These are phyloP conservation scores for Coniochaeta sp. DNA, from an alignment of 2,329 filamentous ascomycete species.

Conservation along the genomic window DNA sequence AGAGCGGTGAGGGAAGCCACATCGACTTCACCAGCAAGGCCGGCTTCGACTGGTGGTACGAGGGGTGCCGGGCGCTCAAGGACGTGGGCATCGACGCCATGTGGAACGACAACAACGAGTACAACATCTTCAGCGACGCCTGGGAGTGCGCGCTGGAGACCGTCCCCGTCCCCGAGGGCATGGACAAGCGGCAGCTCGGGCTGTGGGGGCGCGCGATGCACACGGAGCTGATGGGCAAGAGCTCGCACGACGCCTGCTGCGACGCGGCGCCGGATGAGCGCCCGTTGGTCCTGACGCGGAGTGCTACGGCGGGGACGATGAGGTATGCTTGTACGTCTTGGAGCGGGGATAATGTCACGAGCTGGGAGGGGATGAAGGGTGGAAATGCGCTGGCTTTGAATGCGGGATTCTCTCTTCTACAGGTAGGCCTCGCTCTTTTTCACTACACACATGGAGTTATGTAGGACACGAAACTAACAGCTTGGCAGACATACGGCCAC, in stretches of 20 bases:
- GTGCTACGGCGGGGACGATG: conserved; percentile 63
- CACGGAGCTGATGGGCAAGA: conserved; percentile 64
- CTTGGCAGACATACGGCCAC: conserved; percentile 53
- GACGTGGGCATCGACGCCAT: conserved; percentile 62
- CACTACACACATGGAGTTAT: background rate
- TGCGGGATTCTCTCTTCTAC: conserved; percentile 60
- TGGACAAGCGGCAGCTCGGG: conserved; percentile 40
- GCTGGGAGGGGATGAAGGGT: conserved; percentile 66
- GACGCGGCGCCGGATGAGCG: conserved; percentile 50
- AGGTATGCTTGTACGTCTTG: conserved; percentile 64
- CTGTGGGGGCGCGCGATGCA: conserved; percentile 64
- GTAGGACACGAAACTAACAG: background rate
- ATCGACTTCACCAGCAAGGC: conserved; percentile 64
- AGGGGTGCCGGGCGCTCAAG: conserved; percentile 56
- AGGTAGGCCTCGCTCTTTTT: conserved; percentile 29
- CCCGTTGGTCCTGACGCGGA: conserved; percentile 63
- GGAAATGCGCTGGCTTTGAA: conserved; percentile 62
- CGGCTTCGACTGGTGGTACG: conserved; percentile 65
- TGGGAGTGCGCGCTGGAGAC: conserved; percentile 55
- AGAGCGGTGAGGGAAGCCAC: conserved; percentile 62
- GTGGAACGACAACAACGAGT: conserved; percentile 61
- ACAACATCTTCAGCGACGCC: conserved; percentile 56
- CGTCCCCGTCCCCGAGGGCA: conserved; percentile 18
- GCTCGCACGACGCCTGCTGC: conserved; percentile 57
- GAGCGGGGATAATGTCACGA: conserved; percentile 69